Evolutionary conservation across 2,329 filamentous ascomycete genomes (phyloP), one percentile per base, ranked within the genome.

Genomic region (Verticillium nonalfalfae): DNA sequence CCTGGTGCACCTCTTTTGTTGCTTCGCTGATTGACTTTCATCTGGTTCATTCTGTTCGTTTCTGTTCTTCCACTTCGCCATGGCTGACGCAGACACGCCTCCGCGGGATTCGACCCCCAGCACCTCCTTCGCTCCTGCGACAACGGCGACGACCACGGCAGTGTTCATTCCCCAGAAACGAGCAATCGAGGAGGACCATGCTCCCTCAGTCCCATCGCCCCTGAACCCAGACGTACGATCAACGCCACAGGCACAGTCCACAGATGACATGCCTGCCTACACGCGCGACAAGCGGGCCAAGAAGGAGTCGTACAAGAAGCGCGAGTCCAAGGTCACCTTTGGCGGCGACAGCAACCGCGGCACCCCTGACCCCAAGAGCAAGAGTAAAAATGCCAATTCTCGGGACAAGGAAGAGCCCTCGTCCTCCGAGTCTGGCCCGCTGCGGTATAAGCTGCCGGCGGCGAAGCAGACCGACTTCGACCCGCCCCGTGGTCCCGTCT

Each of bases 141-240:
- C 40, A n/a, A 50, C n/a, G 10, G 18, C 18, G 18, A 39, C 56
- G 21, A 45, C 36, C 36, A 58, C 36, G 26, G 18, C 38, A 34
- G 18, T 21, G 13, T 79, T 80, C 10, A 76, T 88, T 31, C 85
- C 87, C 3, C 82, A 88, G 70, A 90, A 90, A 69, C 86, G 88
- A 62, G 77, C 79, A 26, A 79, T 89, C 35, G 88, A 90, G 63
- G 88, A 90, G 68, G 85, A 85, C 70, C 87, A 93, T 73, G 82
- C 82, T 63, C 90, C 90, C 4, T 81, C 86, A 13, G 81, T 92
- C 1, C 86, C 90, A 2, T 93, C 90, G 11, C 90, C 90, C 34
- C 82, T 93, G 64, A 93, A 93, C 68, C 86, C 87, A 56, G 85
- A 89, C 56, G 80, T 81, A 64, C 84, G 72, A 63, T 67, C 72